Percentiles rank a stretch among this genome's conserved stretches.
These are phyloP conservation scores for Ascochyta fabae DNA, from an alignment of 2,329 filamentous ascomycete species.

Conservation along the genomic window DNA sequence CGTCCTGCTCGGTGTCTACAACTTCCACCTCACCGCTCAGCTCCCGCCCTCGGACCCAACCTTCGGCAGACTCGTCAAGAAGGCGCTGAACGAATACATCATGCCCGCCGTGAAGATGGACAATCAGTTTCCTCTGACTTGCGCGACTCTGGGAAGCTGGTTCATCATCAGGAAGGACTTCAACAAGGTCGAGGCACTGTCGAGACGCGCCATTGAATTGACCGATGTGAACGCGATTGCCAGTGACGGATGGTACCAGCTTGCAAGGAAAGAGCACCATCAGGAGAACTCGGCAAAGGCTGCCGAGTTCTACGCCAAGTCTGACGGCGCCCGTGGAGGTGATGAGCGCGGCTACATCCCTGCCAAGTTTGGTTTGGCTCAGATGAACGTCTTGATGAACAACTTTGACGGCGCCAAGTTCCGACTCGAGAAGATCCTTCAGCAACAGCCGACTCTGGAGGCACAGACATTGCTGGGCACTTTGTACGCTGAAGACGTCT, in stretches of 20 bases:
- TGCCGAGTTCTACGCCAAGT: constrained; percentile 83
- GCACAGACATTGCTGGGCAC: constrained; percentile 92
- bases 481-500: constrained; percentile 92
- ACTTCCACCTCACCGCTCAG: constrained; percentile 84
- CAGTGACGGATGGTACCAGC: constrained; percentile 95
- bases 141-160: constrained; percentile 87
- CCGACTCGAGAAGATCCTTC: constrained; percentile 90
- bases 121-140: constrained; percentile 87
- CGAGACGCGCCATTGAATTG: constrained; percentile 91
- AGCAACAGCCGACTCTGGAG: constrained; percentile 81
- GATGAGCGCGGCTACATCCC: constrained; percentile 90
- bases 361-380: constrained; percentile 91
- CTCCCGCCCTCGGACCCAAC: constrained; percentile 83
- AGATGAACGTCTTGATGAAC: constrained; percentile 82
- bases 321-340: constrained; percentile 90
- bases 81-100: constrained; percentile 92
- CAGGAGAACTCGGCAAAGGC: constrained; percentile 76
- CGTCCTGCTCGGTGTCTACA: constrained; percentile 87
- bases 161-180: constrained; percentile 85
- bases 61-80: constrained; percentile 86
- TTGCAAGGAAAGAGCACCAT: constrained; percentile 90
- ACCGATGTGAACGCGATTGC: constrained; percentile 97
- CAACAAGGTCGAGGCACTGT: constrained; percentile 81
- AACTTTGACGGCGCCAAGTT: constrained; percentile 93
- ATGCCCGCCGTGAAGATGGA: constrained; percentile 94